Base-by-base conservation (phyloP, 129 eudicot genomes). In the Logfia minima region DNA sequence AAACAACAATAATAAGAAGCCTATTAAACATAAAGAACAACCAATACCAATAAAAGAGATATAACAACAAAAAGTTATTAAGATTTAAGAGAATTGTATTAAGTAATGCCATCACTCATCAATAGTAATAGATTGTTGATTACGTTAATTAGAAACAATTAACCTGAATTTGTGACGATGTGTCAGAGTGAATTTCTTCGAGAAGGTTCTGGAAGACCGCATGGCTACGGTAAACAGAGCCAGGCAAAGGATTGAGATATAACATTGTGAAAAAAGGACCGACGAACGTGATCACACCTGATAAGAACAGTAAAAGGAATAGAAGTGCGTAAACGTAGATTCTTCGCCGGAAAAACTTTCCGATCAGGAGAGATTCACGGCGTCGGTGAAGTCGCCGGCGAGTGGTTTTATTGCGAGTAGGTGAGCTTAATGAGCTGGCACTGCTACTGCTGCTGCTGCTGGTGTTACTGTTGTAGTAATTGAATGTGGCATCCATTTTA, bases 221-320 rank as follows among this genome's bases (percentile, higher is more conserved):
- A 43, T 92, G 96, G 78, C 90, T 88, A 7, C 86, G 88, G 80
- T 92, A 92, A 70, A 88, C 61, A 1, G 98, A 90, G 31, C 98
- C 98, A 59, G 98, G 94, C 74, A 82, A 72, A 55, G 91, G 84
- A 35, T 26, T 74, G 16, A 85, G 87, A 74, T 66, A 83, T 18
- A 90, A 72, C 76, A 92, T 5, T 59, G 80, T 80, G 48, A 84
- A 83, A 70, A 90, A 75, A 60, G 96, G 89, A 8, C 89, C 82
- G 22, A 87, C 74, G 32, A 85, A 90, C 22, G 85, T 70, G 78
- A 90, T 76, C 61, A 83, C 66, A 24, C 90, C 96, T 60, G 87
- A 64, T 37, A 92, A 61, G 86, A 90, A 92, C 26, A 92, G 76
- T 24, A 87, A 13, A 8, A 91, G 65, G 26, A 87, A 51, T 28